These are phyloP conservation scores for Cyanidium caldarium DNA, from an alignment of 23 red algal genomes.

Conservation along the genomic window DNA sequence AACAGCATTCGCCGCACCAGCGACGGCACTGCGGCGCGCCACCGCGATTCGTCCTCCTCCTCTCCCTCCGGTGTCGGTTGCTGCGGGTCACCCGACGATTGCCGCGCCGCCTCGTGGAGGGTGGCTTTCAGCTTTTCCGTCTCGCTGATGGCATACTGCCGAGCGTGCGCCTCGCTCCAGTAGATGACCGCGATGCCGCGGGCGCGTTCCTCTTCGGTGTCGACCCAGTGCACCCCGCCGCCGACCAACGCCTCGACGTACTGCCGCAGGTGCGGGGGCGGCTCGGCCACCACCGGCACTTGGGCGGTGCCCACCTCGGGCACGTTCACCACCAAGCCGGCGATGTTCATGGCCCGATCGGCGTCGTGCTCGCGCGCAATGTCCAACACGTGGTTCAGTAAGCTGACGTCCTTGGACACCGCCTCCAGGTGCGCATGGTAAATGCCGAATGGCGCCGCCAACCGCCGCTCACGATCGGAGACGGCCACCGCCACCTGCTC, in stretches of 20 bases:
- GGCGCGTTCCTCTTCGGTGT: constrained; percentile 1
- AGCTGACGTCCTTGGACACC: not conserved
- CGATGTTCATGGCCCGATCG: not conserved
- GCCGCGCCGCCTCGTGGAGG: not conserved
- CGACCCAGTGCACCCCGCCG: not conserved
- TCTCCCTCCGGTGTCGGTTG: constrained; percentile 7
- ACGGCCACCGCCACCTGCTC: not conserved
- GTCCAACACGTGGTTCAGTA: not conserved
- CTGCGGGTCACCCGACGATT: no score
- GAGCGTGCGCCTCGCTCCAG: not conserved
- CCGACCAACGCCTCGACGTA: not conserved
- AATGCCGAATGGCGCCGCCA: not conserved
- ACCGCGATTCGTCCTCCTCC: not conserved
- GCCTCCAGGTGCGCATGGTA: not conserved
- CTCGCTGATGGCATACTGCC: not conserved
- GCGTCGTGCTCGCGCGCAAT: not conserved
- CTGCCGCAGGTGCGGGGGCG: not conserved
- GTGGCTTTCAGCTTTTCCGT: not conserved
- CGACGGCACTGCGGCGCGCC: not conserved
- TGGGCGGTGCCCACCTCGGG: not conserved
- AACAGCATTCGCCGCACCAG: not conserved
- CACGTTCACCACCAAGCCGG: not conserved
- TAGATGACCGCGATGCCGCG: not conserved
- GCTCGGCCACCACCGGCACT: not conserved
- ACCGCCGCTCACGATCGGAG: not conserved